Evolutionary conservation across 2,329 filamentous ascomycete genomes (phyloP).

Genomic region (Alternaria ethzedia): DNA sequence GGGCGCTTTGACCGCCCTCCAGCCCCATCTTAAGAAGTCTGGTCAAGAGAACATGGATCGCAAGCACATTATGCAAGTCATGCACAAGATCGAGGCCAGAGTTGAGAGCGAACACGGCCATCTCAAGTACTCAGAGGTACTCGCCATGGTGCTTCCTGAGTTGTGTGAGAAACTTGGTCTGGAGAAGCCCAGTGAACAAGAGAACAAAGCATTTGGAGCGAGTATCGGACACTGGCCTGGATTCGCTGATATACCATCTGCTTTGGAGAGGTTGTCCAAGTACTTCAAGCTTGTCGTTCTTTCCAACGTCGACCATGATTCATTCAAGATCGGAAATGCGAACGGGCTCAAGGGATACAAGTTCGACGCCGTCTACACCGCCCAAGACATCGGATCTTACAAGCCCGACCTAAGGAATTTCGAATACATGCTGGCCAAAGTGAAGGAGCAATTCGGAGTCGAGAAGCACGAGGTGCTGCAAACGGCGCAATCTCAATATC

Average conservation of each 20-base stretch:
- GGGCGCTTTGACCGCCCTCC: conserved; percentile 65
- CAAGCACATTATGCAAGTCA: conserved; percentile 45
- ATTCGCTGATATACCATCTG: conserved; percentile 64
- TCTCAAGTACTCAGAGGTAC: conserved; percentile 65
- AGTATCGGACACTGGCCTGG: conserved; percentile 62
- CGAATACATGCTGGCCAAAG: conserved; percentile 65
- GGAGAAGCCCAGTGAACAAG: conserved; percentile 47
- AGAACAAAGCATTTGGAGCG: conserved; percentile 58
- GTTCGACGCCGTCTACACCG: conserved; percentile 72
- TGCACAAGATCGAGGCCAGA: conserved; percentile 55
- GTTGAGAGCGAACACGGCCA: conserved; percentile 63
- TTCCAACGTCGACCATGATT: conserved; percentile 64
- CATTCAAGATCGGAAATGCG: conserved; percentile 57
- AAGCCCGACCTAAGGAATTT: conserved; percentile 73
- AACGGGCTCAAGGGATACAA: conserved; percentile 60
- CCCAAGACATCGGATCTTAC: conserved; percentile 73
- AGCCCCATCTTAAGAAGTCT: conserved; percentile 54
- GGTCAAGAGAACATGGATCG: conserved; percentile 29
- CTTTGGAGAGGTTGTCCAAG: conserved; percentile 56
- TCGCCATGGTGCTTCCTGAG: conserved; percentile 58
- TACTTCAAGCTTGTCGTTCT: conserved; percentile 66
- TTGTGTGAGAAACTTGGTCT: conserved; percentile 56
- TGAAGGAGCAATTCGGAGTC: conserved; percentile 62
- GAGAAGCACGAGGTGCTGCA: conserved; percentile 66
- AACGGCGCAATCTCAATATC: conserved; percentile 70